Percentiles rank a stretch among this genome's conserved stretches.
Conservation (phyloP, 768 basidiomycete species). For the Podaxis mareebaensis region DNA sequence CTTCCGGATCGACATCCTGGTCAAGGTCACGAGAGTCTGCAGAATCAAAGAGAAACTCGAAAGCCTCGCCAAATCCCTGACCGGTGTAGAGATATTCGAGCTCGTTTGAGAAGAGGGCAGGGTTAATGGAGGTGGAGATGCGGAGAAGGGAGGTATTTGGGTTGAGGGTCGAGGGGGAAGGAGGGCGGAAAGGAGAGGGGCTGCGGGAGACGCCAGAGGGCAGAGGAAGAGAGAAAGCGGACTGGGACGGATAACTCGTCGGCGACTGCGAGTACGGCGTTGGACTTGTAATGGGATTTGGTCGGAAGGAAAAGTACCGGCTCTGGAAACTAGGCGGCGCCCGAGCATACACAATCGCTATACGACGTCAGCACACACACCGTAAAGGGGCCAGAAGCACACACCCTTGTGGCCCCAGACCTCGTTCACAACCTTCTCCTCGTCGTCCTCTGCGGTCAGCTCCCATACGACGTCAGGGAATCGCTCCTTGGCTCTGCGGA, state of each 20-base stretch:
- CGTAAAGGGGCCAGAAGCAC: conserved; percentile 21
- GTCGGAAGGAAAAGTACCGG: conserved; percentile 81
- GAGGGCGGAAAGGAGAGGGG: conserved; percentile 42
- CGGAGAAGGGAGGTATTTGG: conserved; percentile 52
- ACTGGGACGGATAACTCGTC: conserved; percentile 53
- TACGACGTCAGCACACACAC: background rate
- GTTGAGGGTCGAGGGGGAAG: conserved; percentile 46
- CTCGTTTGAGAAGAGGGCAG: conserved; percentile 83
- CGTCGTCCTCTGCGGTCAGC: conserved; percentile 50
- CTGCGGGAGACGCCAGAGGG: conserved; percentile 32
- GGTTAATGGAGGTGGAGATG: conserved; percentile 67
- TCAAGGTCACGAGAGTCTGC: conserved; percentile 51
- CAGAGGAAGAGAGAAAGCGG: conserved; percentile 55
- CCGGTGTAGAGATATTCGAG: conserved; percentile 96
- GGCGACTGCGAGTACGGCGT: conserved; percentile 47
- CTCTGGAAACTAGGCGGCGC: conserved; percentile 91
- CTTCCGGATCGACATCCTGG: conserved; percentile 35
- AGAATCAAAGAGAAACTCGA: conserved; percentile 83
- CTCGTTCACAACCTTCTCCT: conserved; percentile 50
- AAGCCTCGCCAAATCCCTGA: conserved; percentile 83
- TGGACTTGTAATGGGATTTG: conserved; percentile 57
- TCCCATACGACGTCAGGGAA: conserved; percentile 99
- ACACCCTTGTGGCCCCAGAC: conserved; percentile 96
- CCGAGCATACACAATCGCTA: conserved; percentile 93
- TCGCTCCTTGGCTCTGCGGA: conserved; percentile 81